phyloP scores from a whole-genome alignment of 1,284 basidiomycete species.

The Leucoagaricus sp. region DNA sequence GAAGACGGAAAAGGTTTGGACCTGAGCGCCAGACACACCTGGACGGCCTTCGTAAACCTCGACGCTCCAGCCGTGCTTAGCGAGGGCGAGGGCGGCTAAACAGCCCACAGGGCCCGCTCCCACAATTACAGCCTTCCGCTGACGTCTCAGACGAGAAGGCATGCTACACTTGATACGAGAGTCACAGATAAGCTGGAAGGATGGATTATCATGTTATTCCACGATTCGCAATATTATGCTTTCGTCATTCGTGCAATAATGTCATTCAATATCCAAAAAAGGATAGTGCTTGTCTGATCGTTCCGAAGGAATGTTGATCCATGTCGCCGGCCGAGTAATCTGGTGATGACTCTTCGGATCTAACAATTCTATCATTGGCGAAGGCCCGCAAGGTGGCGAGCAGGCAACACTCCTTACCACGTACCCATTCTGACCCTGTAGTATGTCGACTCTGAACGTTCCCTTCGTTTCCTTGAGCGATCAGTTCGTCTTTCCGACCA shows the following conservation, averaged over 20 bases:
- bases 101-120: constrained; percentile 97
- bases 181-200: not conserved
- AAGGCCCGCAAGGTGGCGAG: not conserved
- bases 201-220: not conserved
- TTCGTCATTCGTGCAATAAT: constrained; percentile 12
- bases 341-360: constrained; percentile 13
- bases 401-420: not conserved
- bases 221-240: constrained; percentile 3
- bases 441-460: constrained; percentile 26
- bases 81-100: constrained; percentile 84
- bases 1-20: constrained; percentile 17
- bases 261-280: constrained; percentile 16
- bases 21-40: constrained; percentile 51
- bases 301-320: constrained; percentile 8
- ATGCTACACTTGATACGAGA: not conserved
- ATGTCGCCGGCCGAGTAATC: constrained; percentile 8
- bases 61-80: constrained; percentile 88
- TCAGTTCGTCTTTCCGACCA: constrained; percentile 67
- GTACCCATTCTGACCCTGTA: not conserved
- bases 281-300: constrained; percentile 4
- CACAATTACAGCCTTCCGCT: constrained; percentile 58
- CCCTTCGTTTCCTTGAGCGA: constrained; percentile 46
- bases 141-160: constrained; percentile 3
- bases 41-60: constrained; percentile 88
- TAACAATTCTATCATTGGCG: constrained; percentile 1